phyloP scores from a whole-genome alignment of 2,329 filamentous ascomycete genomes.

The Claviceps sp. region DNA sequence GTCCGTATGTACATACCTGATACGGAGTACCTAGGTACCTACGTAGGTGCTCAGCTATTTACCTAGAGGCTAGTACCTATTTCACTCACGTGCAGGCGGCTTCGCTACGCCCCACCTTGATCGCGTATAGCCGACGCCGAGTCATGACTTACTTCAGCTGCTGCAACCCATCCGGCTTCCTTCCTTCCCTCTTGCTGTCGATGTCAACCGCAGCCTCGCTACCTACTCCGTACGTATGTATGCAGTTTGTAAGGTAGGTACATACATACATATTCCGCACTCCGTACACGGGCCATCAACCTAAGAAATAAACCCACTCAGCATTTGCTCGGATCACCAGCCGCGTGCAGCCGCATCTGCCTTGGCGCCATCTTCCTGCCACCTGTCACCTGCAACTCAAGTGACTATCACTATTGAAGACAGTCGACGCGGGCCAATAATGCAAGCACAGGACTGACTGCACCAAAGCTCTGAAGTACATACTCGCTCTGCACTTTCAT shows the following conservation, averaged over 20 bases:
- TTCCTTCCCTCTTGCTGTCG: not conserved
- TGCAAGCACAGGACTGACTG: not conserved
- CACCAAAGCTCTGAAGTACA: not conserved
- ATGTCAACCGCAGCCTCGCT: not conserved
- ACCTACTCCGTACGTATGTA: too few relatives aligned
- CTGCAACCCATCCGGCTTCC: not conserved
- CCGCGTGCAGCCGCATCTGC: conserved; percentile 1
- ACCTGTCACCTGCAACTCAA: not conserved
- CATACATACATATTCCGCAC: too few relatives aligned
- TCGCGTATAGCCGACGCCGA: not conserved
- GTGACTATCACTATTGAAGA: not conserved
- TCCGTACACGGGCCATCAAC: not conserved
- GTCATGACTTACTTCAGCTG: not conserved
- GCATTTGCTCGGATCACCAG: not conserved
- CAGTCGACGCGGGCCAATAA: not conserved
- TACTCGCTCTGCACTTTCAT: not conserved
- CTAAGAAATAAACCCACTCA: not conserved
- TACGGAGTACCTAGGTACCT: too few relatives aligned
- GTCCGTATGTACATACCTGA: too few relatives aligned
- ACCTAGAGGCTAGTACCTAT: not conserved
- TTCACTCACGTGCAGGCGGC: not conserved
- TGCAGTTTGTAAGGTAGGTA: too few relatives aligned
- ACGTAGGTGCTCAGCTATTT: not conserved
- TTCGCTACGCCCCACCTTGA: not conserved
- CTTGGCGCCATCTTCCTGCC: not conserved